Conservation (phyloP, 1,139 yeast species). For the Eremothecium gossypii region DNA sequence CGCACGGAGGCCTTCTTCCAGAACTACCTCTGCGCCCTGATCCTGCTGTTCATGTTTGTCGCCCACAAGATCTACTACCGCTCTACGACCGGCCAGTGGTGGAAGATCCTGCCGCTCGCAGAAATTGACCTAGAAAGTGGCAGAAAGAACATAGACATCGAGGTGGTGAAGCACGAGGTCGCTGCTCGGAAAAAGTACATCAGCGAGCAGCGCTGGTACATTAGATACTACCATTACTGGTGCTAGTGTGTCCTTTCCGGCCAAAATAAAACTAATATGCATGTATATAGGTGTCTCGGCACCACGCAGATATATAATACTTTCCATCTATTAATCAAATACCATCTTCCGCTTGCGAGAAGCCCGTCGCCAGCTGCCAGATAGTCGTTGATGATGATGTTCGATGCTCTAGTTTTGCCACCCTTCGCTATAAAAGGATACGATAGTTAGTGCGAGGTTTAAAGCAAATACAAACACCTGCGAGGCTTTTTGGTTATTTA, state of each 20-base stretch:
- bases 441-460: too few species aligned
- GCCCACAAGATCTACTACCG: conserved; percentile 40
- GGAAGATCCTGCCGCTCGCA: conserved; percentile 30
- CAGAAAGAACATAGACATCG: conserved; percentile 38
- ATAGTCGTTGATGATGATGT: not conserved
- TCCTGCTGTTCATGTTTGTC: conserved; percentile 38
- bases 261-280: not conserved
- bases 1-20: conserved; percentile 36
- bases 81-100: conserved; percentile 35
- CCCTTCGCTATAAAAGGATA: not conserved
- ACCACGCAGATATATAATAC: too few species aligned
- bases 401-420: conserved; percentile 1
- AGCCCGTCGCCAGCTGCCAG: too few species aligned
- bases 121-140: conserved; percentile 46
- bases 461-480: too few species aligned
- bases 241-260: conserved; percentile 28
- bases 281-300: not conserved
- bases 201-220: conserved; percentile 25
- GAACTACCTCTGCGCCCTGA: conserved; percentile 43
- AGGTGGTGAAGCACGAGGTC: conserved; percentile 20
- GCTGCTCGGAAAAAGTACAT: conserved; percentile 15
- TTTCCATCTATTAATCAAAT: too few species aligned
- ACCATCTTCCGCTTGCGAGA: too few species aligned
- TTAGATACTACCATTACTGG: conserved; percentile 38
- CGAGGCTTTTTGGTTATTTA: too few species aligned